phyloP scores from a whole-genome alignment of 2,329 filamentous ascomycete genomes.

The Fusarium anthophilum region DNA sequence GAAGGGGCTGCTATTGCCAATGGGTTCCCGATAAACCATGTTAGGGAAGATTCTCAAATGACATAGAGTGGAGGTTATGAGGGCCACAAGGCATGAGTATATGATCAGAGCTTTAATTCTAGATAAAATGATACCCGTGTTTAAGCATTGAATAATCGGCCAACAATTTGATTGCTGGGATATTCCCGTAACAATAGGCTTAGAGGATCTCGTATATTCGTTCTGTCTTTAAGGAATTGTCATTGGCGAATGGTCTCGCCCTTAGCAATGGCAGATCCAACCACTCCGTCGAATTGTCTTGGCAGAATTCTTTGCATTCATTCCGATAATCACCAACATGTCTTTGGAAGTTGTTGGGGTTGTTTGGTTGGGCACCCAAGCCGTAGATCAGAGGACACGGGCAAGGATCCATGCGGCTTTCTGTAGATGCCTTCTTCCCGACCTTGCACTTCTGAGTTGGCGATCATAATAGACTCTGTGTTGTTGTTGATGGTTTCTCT shows the following conservation, averaged over 20 bases:
- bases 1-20: constrained; percentile 47
- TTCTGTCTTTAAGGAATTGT: neutral
- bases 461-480: neutral
- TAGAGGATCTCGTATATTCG: neutral
- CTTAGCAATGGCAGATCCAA: neutral
- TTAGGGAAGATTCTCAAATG: constrained; percentile 1
- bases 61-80: neutral
- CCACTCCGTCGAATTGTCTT: neutral
- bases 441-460: neutral
- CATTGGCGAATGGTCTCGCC: neutral
- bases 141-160: neutral
- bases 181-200: neutral
- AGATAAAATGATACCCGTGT: constrained; percentile 36
- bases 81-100: neutral
- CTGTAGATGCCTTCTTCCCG: neutral
- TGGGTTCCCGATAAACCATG: constrained; percentile 46
- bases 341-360: neutral
- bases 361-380: neutral
- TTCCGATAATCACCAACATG: neutral
- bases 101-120: constrained; percentile 3
- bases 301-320: no score
- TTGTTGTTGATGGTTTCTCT: neutral
- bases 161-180: neutral
- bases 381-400: neutral
- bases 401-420: neutral